Evolutionary conservation across 2,329 filamentous ascomycete genomes (phyloP).

Genomic region (Thielaviopsis musarum): DNA sequence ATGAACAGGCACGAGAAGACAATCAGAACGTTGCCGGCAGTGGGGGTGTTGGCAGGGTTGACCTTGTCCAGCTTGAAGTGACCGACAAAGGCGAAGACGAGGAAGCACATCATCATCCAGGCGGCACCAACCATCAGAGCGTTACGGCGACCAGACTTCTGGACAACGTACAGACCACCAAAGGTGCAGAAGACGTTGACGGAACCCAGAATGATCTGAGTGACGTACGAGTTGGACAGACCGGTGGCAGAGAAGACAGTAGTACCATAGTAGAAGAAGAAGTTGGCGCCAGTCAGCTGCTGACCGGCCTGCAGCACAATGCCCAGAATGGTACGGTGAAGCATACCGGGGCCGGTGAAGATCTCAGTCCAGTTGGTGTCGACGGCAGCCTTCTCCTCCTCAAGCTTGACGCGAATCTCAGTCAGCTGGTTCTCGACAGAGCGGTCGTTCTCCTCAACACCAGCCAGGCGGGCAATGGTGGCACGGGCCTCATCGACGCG

Average conservation of each 20-base stretch:
- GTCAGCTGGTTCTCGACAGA: conserved; percentile 30
- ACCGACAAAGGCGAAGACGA: conserved; percentile 33
- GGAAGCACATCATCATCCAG: conserved; percentile 40
- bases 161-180: conserved; percentile 45
- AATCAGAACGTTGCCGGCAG: conserved; percentile 42
- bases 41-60: conserved; percentile 27
- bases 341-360: conserved; percentile 50
- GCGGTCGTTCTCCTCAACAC: conserved; percentile 23
- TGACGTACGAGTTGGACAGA: conserved; percentile 46
- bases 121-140: conserved; percentile 45
- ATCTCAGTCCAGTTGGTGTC: conserved; percentile 39
- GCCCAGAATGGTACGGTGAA: conserved; percentile 45
- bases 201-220: conserved; percentile 48
- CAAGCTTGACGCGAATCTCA: conserved; percentile 34
- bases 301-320: conserved; percentile 47
- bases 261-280: conserved; percentile 50
- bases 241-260: conserved; percentile 51
- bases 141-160: conserved; percentile 46
- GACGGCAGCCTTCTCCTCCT: conserved; percentile 30
- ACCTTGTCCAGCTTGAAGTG: conserved; percentile 26
- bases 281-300: conserved; percentile 52
- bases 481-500: conserved; percentile 29
- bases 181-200: conserved; percentile 55
- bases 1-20: conserved; percentile 55
- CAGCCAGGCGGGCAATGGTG: conserved; percentile 30